phyloP scores from a whole-genome alignment of 495 filamentous ascomycete genomes.

The Mytilinidion resinicola region DNA sequence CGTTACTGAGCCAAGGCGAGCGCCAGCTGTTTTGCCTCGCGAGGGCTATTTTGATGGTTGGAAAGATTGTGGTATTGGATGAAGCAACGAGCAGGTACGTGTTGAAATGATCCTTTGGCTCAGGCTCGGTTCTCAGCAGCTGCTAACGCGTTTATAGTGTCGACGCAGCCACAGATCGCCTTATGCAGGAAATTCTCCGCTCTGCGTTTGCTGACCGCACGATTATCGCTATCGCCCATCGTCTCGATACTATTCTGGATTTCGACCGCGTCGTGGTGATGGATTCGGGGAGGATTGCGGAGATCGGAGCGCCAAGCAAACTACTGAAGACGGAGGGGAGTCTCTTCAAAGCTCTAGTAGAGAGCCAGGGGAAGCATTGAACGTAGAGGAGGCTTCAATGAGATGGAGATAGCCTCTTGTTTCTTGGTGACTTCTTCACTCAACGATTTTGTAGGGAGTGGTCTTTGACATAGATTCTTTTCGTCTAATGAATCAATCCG shows the following conservation, averaged over 20 bases:
- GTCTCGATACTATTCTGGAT: slow-evolving; percentile 12
- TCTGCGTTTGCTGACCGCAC: slow-evolving; percentile 16
- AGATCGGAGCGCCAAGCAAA: slow-evolving; percentile 1
- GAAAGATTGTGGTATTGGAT: slow-evolving; percentile 53
- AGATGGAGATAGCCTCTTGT: too few species aligned
- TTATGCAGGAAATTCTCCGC: slow-evolving; percentile 18
- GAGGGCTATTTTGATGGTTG: slow-evolving; percentile 51
- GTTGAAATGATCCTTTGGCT: not conserved
- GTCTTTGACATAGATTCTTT: too few species aligned
- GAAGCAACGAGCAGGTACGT: slow-evolving; percentile 47
- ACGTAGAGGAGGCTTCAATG: too few species aligned
- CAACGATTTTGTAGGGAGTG: too few species aligned
- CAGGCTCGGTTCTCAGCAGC: not conserved
- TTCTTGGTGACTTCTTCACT: too few species aligned
- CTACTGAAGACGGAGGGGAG: slow-evolving; percentile 14
- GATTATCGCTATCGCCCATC: slow-evolving; percentile 20
- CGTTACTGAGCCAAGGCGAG: slow-evolving; percentile 55
- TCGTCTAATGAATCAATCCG: too few species aligned
- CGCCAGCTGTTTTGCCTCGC: slow-evolving; percentile 55
- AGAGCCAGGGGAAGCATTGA: slow-evolving; percentile 7
- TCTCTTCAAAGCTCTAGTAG: slow-evolving; percentile 13
- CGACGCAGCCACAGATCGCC: slow-evolving; percentile 12
- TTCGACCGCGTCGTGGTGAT: slow-evolving; percentile 20
- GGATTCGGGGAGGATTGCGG: slow-evolving; percentile 12
- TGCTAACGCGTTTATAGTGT: slow-evolving; percentile 6